A percentile compares a stretch with the other conserved stretches of the same genome.
phyloP scores from a whole-genome alignment of 2,329 filamentous ascomycete genomes.

The Grosmannia penicillata region DNA sequence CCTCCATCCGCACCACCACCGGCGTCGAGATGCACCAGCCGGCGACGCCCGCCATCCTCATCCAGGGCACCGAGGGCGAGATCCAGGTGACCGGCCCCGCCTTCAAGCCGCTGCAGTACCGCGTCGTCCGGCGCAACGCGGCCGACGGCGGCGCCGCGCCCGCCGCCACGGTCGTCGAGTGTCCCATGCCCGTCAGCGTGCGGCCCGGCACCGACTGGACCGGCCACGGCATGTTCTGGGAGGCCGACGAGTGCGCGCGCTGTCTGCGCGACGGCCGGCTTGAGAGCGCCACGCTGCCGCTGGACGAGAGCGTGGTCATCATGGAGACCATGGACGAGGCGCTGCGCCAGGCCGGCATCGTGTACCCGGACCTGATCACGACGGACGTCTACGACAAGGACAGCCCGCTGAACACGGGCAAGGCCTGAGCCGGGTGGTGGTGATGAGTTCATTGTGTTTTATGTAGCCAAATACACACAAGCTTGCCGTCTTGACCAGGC shows the following conservation, averaged over 20 bases:
- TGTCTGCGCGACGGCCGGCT: slow-evolving; percentile 57
- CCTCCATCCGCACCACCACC: slow-evolving; percentile 45
- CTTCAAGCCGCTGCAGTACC: slow-evolving; percentile 52
- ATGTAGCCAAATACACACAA: no score
- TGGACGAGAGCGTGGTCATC: slow-evolving; percentile 66
- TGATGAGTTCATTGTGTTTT: no score
- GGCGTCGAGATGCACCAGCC: slow-evolving; percentile 46
- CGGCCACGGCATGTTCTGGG: slow-evolving; percentile 69
- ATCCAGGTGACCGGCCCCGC: slow-evolving; percentile 65
- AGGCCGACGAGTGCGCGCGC: slow-evolving; percentile 26
- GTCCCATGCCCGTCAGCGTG: slow-evolving; percentile 35
- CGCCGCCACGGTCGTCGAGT: slow-evolving; percentile 24
- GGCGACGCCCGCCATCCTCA: slow-evolving; percentile 54
- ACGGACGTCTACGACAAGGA: slow-evolving; percentile 42
- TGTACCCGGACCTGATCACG: slow-evolving; percentile 40
- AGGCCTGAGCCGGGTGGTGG: no score
- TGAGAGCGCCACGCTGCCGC: slow-evolving; percentile 56
- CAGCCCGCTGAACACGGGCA: slow-evolving; percentile 47
- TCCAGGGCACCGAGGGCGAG: slow-evolving; percentile 69
- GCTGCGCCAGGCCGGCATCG: slow-evolving; percentile 35
- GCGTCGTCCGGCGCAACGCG: slow-evolving; percentile 40
- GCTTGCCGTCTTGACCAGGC: no score
- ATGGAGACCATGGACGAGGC: slow-evolving; percentile 58
- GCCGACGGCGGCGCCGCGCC: slow-evolving; percentile 19
- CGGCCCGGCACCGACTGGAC: slow-evolving; percentile 20